Conservation (phyloP, 2,329 filamentous ascomycete species). For the Colletotrichum tamarilloi region DNA sequence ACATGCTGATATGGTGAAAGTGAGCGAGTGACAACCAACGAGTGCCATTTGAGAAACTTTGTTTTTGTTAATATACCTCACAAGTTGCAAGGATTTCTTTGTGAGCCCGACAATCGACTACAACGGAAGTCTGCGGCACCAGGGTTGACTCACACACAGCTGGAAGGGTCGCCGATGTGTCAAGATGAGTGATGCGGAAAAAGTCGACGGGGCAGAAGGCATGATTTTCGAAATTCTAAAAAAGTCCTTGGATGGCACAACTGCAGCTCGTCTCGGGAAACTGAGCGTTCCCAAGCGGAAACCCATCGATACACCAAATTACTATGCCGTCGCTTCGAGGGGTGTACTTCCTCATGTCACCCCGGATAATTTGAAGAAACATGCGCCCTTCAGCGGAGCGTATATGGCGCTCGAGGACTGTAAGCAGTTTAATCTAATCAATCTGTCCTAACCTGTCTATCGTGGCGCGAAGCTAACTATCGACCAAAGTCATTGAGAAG, state of each 20-base stretch:
- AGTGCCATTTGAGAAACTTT: neutral
- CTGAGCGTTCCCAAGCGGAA: conserved; percentile 71
- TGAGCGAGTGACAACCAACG: neutral
- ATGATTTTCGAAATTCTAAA: conserved; percentile 62
- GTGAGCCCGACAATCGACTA: neutral
- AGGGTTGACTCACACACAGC: conserved; percentile 4
- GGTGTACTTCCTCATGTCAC: conserved; percentile 89
- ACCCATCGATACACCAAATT: conserved; percentile 84
- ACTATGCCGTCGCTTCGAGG: conserved; percentile 82
- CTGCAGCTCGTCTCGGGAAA: conserved; percentile 73
- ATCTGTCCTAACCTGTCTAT: conserved; percentile 11
- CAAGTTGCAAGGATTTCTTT: neutral
- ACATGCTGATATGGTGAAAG: neutral
- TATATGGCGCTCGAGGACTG: conserved; percentile 94
- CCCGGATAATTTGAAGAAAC: conserved; percentile 79
- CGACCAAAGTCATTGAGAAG: conserved; percentile 63
- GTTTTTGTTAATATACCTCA: neutral
- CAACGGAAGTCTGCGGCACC: neutral
- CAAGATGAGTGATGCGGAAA: conserved; percentile 38
- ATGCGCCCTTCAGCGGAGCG: conserved; percentile 73
- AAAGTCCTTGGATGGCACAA: conserved; percentile 49
- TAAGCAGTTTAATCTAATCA: conserved; percentile 59
- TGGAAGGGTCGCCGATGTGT: conserved; percentile 5
- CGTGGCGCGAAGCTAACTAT: neutral
- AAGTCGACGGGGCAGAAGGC: conserved; percentile 32